Percentiles rank a stretch among this genome's conserved stretches.
These are phyloP conservation scores for Periconia macrospinosa DNA, from an alignment of 2,329 filamentous ascomycete genomes.

Conservation along the genomic window DNA sequence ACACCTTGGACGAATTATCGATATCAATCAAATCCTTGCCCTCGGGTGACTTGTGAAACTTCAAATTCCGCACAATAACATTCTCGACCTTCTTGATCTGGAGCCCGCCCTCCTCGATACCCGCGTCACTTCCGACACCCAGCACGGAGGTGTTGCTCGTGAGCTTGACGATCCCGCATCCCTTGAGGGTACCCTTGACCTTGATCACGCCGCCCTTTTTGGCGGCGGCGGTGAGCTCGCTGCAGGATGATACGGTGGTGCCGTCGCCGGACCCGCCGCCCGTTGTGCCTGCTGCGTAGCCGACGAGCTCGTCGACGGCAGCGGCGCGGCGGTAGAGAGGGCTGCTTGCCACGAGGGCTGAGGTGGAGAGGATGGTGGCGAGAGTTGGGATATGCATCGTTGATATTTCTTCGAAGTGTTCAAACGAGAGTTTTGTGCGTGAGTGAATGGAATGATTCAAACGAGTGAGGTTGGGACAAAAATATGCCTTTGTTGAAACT, in stretches of 20 bases:
- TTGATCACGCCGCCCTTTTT: slow-evolving; percentile 38
- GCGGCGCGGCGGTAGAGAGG: slow-evolving; percentile 31
- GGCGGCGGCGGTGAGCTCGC: slow-evolving; percentile 54
- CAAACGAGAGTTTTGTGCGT: no score
- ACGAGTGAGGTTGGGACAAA: no score
- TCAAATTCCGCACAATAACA: slow-evolving; percentile 66
- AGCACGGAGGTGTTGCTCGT: slow-evolving; percentile 31
- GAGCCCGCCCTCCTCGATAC: slow-evolving; percentile 52
- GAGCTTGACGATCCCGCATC: slow-evolving; percentile 34
- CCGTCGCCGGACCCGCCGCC: slow-evolving; percentile 59
- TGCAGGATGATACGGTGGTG: slow-evolving; percentile 57
- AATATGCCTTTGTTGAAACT: no score
- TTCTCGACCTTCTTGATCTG: slow-evolving; percentile 58
- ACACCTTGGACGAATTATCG: slow-evolving; percentile 56
- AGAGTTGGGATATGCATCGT: slow-evolving; percentile 33
- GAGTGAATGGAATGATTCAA: no score
- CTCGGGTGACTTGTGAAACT: slow-evolving; percentile 58
- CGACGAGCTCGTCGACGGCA: slow-evolving; percentile 37
- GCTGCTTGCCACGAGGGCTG: slow-evolving; percentile 23
- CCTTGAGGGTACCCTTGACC: slow-evolving; percentile 32
- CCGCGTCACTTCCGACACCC: slow-evolving; percentile 47
- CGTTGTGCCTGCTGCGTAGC: slow-evolving; percentile 57
- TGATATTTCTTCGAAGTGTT: slow-evolving; percentile 2
- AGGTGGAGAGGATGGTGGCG: slow-evolving; percentile 26
- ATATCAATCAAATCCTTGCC: slow-evolving; percentile 64